Base-by-base conservation (phyloP, 2,329 filamentous ascomycete genomes). In the Trichoderma atroviride region DNA sequence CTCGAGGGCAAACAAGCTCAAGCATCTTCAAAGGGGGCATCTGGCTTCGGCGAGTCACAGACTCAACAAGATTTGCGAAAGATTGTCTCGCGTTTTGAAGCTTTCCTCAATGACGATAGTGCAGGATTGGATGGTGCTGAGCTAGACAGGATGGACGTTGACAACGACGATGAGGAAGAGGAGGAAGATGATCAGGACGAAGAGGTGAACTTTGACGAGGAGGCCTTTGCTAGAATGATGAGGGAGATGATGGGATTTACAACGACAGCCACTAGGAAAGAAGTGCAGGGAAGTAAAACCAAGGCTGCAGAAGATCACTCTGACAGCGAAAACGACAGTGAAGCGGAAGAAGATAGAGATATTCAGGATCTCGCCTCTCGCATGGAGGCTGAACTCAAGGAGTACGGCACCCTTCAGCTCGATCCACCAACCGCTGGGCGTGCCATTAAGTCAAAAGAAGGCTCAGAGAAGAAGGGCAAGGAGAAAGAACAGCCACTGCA, bases 51-150 rank as follows among this genome's bases (percentile, higher is more conserved):
- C 1, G 89, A 94, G 76, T 82, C 86, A 5, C 84, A 83, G 29
- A 87, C 90, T 0, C 89, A 94, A 75, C 88, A 89, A 5, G 91
- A 97, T 76, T 83, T 99, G 27, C 90, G 91, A 66, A 95, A 95
- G 76, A 97, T 98, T 78, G 96, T 99, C 0, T 91, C 92, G 58
- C 88, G 93, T n/a, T 98, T 99, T 75, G 94, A 97, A 76, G 85
- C 91, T 14, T 98, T 99, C 74, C 80, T 99, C 57, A 92, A 96
- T 68, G 93, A 98, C 74, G 92, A 96, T 13, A 87, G 86, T 57
- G 93, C 94, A 0, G 94, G 92, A 1, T 78, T 89, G 6, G 94
- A 97, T 58, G 95, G 94, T 0, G 92, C 90, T 0, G 89, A 93
- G 70, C 79, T 92, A 14, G 84, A 87, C 71, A 91, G 92, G 11